Evolutionary conservation across 2,329 filamentous ascomycete genomes (phyloP).

Genomic region (Plectosphaerella plurivora): DNA sequence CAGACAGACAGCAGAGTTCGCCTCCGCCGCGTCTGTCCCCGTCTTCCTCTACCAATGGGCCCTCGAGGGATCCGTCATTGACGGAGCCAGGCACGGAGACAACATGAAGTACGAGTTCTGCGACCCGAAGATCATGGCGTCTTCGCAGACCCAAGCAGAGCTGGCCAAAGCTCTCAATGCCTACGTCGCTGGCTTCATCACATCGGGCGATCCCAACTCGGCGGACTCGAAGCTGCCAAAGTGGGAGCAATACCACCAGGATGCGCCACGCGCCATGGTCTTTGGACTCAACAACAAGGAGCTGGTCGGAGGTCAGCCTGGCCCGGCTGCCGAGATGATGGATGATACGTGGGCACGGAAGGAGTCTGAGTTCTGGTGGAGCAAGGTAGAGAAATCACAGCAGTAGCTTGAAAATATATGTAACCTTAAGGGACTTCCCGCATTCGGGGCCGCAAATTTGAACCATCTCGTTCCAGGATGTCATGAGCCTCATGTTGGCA

Average conservation of each 20-base stretch:
- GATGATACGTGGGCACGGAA: constrained; percentile 34
- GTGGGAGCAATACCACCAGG: constrained; percentile 28
- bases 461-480: too few species aligned
- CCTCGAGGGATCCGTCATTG: constrained; percentile 33
- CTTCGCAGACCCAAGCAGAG: constrained; percentile 34
- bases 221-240: constrained; percentile 20
- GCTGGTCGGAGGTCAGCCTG: constrained; percentile 35
- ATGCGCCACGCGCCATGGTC: constrained; percentile 28
- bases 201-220: constrained; percentile 37
- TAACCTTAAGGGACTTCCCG: too few species aligned
- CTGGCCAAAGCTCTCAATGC: constrained; percentile 37
- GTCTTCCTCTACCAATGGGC: constrained; percentile 60
- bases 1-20: constrained; percentile 50
- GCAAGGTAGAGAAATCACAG: constrained; percentile 30
- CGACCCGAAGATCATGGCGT: constrained; percentile 23
- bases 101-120: constrained; percentile 43
- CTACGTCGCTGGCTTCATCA: constrained; percentile 45
- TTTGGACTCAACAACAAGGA: constrained; percentile 43
- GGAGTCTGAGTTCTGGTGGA: constrained; percentile 44
- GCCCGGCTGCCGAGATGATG: constrained; percentile 28
- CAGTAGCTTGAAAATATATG: constrained; percentile 1
- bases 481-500: too few species aligned
- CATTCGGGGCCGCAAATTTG: too few species aligned
- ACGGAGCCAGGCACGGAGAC: constrained; percentile 42
- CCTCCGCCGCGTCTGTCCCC: constrained; percentile 22